Conservation (phyloP, 116 monocot species). For the Posidonia oceanica region DNA sequence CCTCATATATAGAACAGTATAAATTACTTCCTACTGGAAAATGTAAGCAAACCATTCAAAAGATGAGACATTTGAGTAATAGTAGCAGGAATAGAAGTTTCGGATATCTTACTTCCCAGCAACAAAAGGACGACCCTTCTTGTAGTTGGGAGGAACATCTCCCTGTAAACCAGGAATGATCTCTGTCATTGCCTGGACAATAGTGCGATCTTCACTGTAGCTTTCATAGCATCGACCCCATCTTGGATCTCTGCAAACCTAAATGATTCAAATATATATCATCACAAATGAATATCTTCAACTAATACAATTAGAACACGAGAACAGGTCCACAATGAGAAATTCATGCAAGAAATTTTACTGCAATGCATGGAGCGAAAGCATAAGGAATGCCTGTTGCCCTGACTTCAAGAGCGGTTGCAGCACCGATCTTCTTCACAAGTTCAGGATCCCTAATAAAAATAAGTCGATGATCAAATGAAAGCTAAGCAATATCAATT, state of each 20-base stretch:
- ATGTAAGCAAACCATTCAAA: too few species aligned
- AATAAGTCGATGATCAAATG: too few species aligned
- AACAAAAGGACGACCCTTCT: conserved; percentile 38
- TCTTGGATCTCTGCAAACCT: conserved; percentile 63
- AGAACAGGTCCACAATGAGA: neutral
- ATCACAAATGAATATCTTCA: neutral
- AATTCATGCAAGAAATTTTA: conserved; percentile 6
- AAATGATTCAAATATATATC: neutral
- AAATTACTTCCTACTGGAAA: too few species aligned
- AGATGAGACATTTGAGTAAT: too few species aligned
- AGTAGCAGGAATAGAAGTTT: too few species aligned
- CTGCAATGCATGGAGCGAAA: conserved; percentile 66
- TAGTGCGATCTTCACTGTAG: conserved; percentile 41
- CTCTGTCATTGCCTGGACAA: conserved; percentile 44
- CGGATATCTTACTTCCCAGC: neutral
- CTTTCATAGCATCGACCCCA: conserved; percentile 70
- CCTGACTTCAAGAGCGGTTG: conserved; percentile 58
- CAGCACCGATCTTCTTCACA: conserved; percentile 50
- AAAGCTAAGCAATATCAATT: too few species aligned
- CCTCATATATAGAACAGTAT: too few species aligned
- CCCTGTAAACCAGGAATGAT: conserved; percentile 53
- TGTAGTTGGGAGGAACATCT: conserved; percentile 20
- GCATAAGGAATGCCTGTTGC: conserved; percentile 60
- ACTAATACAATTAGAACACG: too few species aligned
- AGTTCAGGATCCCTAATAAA: conserved; percentile 37